Evolutionary conservation across 768 basidiomycete genomes (phyloP).

Genomic region (Grammothele lineata): DNA sequence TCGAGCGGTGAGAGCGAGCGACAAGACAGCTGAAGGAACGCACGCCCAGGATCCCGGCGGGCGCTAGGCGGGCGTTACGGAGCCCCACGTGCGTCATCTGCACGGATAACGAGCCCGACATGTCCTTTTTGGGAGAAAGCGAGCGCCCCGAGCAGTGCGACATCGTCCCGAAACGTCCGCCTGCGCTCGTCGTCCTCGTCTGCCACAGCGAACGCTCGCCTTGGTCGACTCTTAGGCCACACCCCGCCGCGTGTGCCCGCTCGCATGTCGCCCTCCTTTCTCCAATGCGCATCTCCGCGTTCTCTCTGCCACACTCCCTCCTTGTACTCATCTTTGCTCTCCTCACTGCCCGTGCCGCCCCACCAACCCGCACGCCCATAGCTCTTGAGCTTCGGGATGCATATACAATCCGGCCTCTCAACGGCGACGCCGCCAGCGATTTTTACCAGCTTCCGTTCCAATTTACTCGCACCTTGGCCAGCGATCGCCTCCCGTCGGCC

Average conservation of each 20-base stretch:
- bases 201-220: neutral
- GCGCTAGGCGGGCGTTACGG: neutral
- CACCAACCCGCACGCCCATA: slow-evolving; percentile 2
- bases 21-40: no score
- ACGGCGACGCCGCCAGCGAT: slow-evolving; percentile 1
- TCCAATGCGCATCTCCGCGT: no score
- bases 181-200: neutral
- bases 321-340: no score
- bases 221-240: neutral
- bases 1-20: neutral
- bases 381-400: slow-evolving; percentile 10
- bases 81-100: slow-evolving; percentile 9
- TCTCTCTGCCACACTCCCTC: no score
- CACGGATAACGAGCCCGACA: neutral
- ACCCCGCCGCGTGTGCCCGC: neutral
- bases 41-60: no score
- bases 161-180: neutral
- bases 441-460: slow-evolving; percentile 8
- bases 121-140: no score
- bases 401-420: neutral
- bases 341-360: neutral
- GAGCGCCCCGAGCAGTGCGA: no score
- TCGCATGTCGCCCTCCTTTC: neutral
- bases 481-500: neutral
- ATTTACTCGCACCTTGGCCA: neutral